phyloP scores from a whole-genome alignment of 2,329 filamentous ascomycete species.

The Colletotrichum brevisporum region DNA sequence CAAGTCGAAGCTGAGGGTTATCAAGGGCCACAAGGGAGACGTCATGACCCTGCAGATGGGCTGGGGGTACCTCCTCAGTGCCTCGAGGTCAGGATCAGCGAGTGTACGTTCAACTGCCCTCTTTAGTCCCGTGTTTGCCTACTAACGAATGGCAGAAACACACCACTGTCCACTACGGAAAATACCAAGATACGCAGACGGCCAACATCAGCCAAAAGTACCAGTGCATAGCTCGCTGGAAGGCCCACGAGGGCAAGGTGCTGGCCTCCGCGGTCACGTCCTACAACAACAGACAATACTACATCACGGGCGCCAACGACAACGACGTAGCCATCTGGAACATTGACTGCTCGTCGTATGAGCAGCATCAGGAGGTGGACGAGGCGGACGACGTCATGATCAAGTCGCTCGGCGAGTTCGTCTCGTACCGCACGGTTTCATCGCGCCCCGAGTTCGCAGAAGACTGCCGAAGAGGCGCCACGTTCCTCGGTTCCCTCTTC shows the following conservation, averaged over 20 bases:
- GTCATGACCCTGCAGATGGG: conserved; percentile 90
- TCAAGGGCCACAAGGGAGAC: conserved; percentile 85
- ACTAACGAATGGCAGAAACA: conserved; percentile 67
- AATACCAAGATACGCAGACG: conserved; percentile 63
- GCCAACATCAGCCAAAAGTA: conserved; percentile 82
- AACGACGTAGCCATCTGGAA: conserved; percentile 92
- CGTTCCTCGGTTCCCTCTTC: conserved; percentile 90
- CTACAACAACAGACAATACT: conserved; percentile 81
- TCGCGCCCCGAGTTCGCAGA: conserved; percentile 88
- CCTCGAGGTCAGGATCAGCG: conserved; percentile 88
- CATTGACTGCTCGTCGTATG: conserved; percentile 56
- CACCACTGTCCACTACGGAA: conserved; percentile 75
- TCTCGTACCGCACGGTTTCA: conserved; percentile 93
- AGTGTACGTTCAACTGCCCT: conserved; percentile 70
- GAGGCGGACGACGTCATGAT: conserved; percentile 70
- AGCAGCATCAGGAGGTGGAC: conserved; percentile 49
- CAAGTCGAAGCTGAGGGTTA: conserved; percentile 87
- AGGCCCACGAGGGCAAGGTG: conserved; percentile 89
- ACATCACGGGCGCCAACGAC: conserved; percentile 95
- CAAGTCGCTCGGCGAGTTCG: conserved; percentile 85
- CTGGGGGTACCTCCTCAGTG: conserved; percentile 88
- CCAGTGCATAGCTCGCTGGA: conserved; percentile 82
- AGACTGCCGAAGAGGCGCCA: conserved; percentile 93
- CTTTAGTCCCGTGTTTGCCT: not conserved
- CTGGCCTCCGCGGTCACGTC: conserved; percentile 84